Percentiles rank a stretch among this genome's conserved stretches.
Conservation (phyloP, 2,329 filamentous ascomycete genomes). For the Coleophoma eucalyptorum region DNA sequence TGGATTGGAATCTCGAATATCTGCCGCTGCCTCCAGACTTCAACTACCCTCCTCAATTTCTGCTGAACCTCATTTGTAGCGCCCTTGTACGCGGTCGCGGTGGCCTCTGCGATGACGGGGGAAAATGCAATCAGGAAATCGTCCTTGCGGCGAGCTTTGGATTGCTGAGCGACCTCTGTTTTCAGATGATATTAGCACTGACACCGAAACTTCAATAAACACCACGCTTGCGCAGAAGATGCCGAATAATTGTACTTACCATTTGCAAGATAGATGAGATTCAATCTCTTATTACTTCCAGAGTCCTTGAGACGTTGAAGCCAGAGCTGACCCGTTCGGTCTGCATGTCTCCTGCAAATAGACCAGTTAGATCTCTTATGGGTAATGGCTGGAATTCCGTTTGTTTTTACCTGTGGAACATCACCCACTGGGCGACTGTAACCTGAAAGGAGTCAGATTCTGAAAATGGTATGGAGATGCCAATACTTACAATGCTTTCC, state of each 20-base stretch:
- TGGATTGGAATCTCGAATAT: constrained; percentile 84
- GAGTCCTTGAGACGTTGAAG: constrained; percentile 85
- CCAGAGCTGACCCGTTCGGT: constrained; percentile 90
- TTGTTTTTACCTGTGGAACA: constrained; percentile 82
- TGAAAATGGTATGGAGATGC: not conserved
- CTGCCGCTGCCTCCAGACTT: constrained; percentile 84
- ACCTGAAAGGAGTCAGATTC: constrained; percentile 36
- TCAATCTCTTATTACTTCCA: constrained; percentile 79
- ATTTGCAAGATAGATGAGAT: constrained; percentile 92
- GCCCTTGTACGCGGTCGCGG: constrained; percentile 84
- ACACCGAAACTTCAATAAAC: not conserved
- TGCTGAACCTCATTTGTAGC: constrained; percentile 80
- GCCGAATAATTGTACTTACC: constrained; percentile 48
- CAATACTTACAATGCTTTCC: constrained; percentile 69
- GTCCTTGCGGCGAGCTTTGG: constrained; percentile 85
- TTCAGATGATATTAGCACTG: constrained; percentile 15
- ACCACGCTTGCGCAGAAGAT: not conserved
- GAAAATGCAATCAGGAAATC: constrained; percentile 93
- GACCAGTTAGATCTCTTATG: constrained; percentile 24
- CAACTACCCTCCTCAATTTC: constrained; percentile 83
- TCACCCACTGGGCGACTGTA: constrained; percentile 97
- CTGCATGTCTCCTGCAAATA: constrained; percentile 73
- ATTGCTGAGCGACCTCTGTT: constrained; percentile 91
- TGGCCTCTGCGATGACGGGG: constrained; percentile 88
- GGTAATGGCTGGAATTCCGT: too few species aligned